Percentiles rank a stretch among this genome's conserved stretches.
Evolutionary conservation across 2,329 filamentous ascomycete species (phyloP).

Genomic region (Aspergillus aculeatinus): DNA sequence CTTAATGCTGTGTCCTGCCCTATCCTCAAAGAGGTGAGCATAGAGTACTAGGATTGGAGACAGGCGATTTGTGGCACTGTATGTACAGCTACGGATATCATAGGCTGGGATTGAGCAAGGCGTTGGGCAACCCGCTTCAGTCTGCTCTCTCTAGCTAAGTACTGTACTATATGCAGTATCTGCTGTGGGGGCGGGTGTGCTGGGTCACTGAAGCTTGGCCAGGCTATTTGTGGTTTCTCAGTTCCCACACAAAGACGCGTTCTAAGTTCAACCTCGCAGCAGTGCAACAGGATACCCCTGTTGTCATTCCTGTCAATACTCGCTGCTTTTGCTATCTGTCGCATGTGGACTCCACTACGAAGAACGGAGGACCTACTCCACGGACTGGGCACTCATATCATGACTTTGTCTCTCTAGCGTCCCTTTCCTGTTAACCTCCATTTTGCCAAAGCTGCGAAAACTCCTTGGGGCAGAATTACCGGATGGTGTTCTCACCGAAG

Average conservation of each 20-base stretch:
- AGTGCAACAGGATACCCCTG: no score
- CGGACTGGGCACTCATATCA: no score
- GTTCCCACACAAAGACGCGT: constrained; percentile 3
- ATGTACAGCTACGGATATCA: neutral
- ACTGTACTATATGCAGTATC: no score
- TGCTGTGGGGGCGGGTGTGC: neutral
- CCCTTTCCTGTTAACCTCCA: neutral
- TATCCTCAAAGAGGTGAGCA: no score
- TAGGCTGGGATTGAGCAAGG: neutral
- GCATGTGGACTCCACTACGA: no score
- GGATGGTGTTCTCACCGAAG: neutral
- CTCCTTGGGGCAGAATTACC: neutral
- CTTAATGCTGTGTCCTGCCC: neutral
- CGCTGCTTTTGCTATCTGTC: no score
- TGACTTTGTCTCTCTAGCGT: neutral
- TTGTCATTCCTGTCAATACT: no score
- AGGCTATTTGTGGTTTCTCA: constrained; percentile 3
- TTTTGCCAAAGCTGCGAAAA: constrained; percentile 3
- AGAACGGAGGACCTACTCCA: neutral
- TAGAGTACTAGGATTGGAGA: neutral
- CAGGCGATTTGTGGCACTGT: neutral
- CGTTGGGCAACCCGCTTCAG: constrained; percentile 1
- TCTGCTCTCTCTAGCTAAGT: neutral
- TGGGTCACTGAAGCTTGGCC: constrained; percentile 8
- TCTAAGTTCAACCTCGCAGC: constrained; percentile 8